These are phyloP conservation scores for Candida tallmaniae DNA, from an alignment of 805 yeast species.

Conservation along the genomic window DNA sequence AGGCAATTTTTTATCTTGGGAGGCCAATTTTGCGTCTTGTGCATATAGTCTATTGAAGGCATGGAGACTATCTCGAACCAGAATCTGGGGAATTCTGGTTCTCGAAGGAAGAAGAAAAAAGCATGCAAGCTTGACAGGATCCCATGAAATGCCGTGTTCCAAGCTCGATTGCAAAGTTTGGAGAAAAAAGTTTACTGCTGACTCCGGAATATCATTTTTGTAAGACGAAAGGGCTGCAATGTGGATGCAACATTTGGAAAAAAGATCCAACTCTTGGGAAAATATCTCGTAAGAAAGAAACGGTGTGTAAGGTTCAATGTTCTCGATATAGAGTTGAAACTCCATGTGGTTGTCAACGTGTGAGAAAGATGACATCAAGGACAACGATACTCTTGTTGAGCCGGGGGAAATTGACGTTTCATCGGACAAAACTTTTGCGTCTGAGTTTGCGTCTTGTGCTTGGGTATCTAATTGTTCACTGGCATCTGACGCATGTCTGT, in stretches of 20 bases:
- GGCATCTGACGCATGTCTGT: background rate
- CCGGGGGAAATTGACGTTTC: background rate
- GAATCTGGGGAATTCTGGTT: slow-evolving; percentile 5
- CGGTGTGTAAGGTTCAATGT: slow-evolving; percentile 17
- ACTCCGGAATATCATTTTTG: slow-evolving; percentile 8
- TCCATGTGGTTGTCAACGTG: slow-evolving; percentile 1
- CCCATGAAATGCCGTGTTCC: slow-evolving; percentile 12
- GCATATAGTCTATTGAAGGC: slow-evolving; percentile 13
- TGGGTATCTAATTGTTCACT: background rate
- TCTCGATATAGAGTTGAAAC: slow-evolving; percentile 8
- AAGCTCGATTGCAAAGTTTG: slow-evolving; percentile 4
- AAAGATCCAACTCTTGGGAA: slow-evolving; percentile 9
- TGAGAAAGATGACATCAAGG: background rate
- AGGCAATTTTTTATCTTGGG: slow-evolving; percentile 4
- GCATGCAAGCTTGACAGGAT: slow-evolving; percentile 11
- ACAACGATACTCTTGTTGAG: background rate
- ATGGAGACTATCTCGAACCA: slow-evolving; percentile 7
- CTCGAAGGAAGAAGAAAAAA: slow-evolving; percentile 17
- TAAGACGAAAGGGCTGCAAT: slow-evolving; percentile 13
- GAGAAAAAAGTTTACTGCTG: slow-evolving; percentile 8
- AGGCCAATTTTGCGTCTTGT: too few relatives aligned
- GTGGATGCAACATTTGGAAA: slow-evolving; percentile 16
- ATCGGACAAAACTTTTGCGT: background rate
- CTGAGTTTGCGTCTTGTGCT: too few relatives aligned
- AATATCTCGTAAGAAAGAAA: slow-evolving; percentile 13